These are phyloP conservation scores for Claviceps sp. DNA, from an alignment of 2,329 filamentous ascomycete genomes.

Conservation along the genomic window DNA sequence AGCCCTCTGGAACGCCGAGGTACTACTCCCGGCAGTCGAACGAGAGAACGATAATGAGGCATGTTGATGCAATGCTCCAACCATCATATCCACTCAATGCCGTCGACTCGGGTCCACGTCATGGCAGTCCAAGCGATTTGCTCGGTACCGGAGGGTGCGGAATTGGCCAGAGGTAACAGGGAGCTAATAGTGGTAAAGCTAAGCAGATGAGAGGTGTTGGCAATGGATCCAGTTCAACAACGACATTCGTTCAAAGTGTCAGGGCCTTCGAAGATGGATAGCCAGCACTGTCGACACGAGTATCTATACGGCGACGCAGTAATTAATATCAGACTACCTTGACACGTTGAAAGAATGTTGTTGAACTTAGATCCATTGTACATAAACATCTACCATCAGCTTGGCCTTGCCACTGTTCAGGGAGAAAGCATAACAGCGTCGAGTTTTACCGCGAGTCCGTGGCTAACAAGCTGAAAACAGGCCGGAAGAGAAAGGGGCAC, in stretches of 20 bases:
- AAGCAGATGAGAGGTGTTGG: no score
- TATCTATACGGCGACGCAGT: no score
- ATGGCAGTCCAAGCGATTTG: background rate
- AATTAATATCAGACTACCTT: no score
- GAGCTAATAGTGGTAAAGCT: no score
- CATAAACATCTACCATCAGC: background rate
- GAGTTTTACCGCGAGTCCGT: background rate
- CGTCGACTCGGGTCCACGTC: background rate
- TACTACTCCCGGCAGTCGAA: background rate
- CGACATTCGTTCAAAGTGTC: no score
- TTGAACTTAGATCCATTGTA: no score
- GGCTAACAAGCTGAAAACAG: background rate
- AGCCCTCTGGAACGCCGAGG: background rate
- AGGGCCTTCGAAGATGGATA: no score
- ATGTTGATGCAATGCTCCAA: background rate
- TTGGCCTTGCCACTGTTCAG: background rate
- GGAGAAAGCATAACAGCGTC: background rate
- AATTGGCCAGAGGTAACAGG: background rate
- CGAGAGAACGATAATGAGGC: background rate
- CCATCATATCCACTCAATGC: background rate
- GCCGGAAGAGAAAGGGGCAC: background rate
- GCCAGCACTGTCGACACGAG: no score
- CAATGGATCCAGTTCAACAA: no score
- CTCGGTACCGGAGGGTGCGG: conserved; percentile 2
- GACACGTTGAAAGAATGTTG: no score